Evolutionary conservation across 106 monocot genomes (phyloP).

Genomic region (Vanilla planifolia): DNA sequence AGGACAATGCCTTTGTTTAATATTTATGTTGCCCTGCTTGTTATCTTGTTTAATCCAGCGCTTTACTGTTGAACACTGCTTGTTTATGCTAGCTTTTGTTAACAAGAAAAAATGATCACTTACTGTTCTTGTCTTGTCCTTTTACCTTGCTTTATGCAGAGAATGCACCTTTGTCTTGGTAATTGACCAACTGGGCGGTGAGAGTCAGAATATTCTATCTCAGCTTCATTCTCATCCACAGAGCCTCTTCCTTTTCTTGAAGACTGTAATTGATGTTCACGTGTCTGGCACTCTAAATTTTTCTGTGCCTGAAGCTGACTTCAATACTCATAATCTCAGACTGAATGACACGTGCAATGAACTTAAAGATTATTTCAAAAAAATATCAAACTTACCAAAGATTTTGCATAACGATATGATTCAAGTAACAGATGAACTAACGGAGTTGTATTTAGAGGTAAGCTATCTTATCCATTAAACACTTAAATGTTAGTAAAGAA

Average conservation of each 20-base stretch:
- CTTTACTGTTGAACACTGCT: background rate
- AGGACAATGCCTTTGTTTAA: background rate
- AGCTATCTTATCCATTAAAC: no score
- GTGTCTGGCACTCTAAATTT: conserved; percentile 67
- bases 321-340: conserved; percentile 10
- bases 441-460: conserved; percentile 84
- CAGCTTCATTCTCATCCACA: conserved; percentile 63
- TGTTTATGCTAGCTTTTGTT: background rate
- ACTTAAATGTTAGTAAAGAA: no score
- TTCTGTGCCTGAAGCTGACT: conserved; percentile 20
- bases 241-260: conserved; percentile 93
- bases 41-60: background rate
- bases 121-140: conserved; percentile 3
- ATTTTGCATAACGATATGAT: conserved; percentile 48
- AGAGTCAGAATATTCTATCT: conserved; percentile 55
- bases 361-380: conserved; percentile 48
- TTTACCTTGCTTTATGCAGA: conserved; percentile 29
- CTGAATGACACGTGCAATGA: conserved; percentile 17
- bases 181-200: conserved; percentile 66
- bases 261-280: conserved; percentile 73
- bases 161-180: conserved; percentile 81
- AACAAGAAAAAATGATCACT: background rate
- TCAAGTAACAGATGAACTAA: conserved; percentile 61
- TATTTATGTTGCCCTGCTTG: background rate
- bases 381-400: conserved; percentile 54